Evolutionary conservation across 305 asterid genomes (phyloP), one percentile per base, ranked within the genome.

Genomic region (Rubia peregrina): DNA sequence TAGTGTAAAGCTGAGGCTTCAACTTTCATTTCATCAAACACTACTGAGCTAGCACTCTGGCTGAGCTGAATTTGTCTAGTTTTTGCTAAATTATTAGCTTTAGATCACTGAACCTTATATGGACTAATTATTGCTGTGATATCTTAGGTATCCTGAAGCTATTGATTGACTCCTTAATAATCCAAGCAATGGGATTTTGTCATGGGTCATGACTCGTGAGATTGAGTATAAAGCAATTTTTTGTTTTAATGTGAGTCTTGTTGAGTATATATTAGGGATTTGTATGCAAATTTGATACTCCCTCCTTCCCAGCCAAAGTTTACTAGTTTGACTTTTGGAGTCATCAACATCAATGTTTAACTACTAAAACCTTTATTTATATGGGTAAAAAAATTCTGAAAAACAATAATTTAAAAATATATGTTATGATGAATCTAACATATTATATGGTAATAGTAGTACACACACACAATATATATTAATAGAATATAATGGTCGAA

Each of bases 11-110:
- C 57, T 48, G 44, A 24, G 72, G 36, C 62, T 62, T 30, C 67
- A 33, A 40, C 67, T 55, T 40, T 26, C 40, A 22, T 51, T 55
- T 63, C 62, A 65, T 43, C 57, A 68, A 40, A 61, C 57, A 51
- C 69, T 59, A 76, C 60, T n/a, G 5, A 11, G 12, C 41, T 56
- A 55, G 33, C 64, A 55, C 21, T 46, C 53, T 46, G n/a, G 4
- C 53, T 14, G 17, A 46, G 17, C 51, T 46, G 13, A 10, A 46
- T 2, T 46, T 17, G 53, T 46, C 19, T 48, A 12, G 55, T 3
- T 48, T 48, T n/a, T 13, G n/a, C 3, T 48, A 48, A 48, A 48
- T 48, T 48, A 48, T 7, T 48, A 48, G 55, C 55, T 48, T 48
- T 42, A 7, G 46, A 42, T 42, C 55, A 48, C n/a, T 12, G 19